Percentiles rank a stretch among this genome's conserved stretches.
These are phyloP conservation scores for Russula compacta DNA, from an alignment of 768 basidiomycete species.

Conservation along the genomic window DNA sequence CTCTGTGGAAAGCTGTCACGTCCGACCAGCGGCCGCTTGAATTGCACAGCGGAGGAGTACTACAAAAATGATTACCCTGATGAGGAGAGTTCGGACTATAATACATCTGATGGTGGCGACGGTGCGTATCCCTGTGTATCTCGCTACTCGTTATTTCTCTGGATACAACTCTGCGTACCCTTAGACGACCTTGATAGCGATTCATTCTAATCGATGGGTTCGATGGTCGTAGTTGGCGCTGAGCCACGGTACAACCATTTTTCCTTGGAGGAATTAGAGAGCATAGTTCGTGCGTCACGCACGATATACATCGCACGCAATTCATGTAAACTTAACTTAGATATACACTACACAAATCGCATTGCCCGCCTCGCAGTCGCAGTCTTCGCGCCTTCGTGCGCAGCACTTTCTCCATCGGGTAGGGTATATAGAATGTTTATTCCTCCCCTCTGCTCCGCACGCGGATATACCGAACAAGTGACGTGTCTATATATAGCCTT, in stretches of 20 bases:
- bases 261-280: neutral
- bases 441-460: too few relatives aligned
- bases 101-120: slow-evolving; percentile 23
- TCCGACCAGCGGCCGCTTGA: neutral
- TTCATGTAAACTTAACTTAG: slow-evolving; percentile 2
- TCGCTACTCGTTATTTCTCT: neutral
- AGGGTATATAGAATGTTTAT: too few relatives aligned
- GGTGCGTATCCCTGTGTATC: neutral
- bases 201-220: neutral
- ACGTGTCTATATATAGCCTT: too few relatives aligned
- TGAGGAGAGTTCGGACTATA: slow-evolving; percentile 38
- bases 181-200: neutral
- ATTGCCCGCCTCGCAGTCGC: neutral
- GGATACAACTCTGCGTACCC: neutral
- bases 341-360: neutral
- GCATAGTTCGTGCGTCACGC: neutral
- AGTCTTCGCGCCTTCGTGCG: neutral
- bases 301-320: neutral
- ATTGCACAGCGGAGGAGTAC: slow-evolving; percentile 58
- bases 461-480: too few relatives aligned
- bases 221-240: neutral
- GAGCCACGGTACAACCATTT: neutral
- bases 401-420: neutral
- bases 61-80: slow-evolving; percentile 84
- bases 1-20: neutral